Conservation (phyloP, 2,329 filamentous ascomycete genomes). For the Fusarium verrucosum region DNA sequence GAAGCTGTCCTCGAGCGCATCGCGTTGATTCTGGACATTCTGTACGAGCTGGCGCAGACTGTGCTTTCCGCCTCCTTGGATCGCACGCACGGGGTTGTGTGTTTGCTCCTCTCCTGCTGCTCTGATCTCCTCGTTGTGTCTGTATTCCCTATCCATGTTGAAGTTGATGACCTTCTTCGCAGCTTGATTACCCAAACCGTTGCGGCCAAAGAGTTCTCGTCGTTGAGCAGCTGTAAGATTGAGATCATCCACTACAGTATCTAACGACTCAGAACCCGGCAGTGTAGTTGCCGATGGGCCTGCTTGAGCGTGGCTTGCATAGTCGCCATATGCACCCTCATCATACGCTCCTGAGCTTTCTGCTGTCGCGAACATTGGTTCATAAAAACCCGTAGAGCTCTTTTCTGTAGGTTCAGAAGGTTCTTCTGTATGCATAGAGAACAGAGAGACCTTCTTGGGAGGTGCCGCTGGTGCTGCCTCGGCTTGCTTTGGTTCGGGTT, state of each 20-base stretch:
- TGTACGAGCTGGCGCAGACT: constrained; percentile 87
- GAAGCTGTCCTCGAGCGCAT: constrained; percentile 92
- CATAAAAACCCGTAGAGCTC: constrained; percentile 53
- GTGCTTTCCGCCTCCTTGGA: constrained; percentile 80
- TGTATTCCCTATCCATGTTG: constrained; percentile 89
- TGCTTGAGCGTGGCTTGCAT: constrained; percentile 45
- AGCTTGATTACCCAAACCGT: constrained; percentile 50
- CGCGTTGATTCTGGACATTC: constrained; percentile 81
- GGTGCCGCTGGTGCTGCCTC: constrained; percentile 34
- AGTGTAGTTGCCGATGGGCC: constrained; percentile 46
- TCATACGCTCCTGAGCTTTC: constrained; percentile 32
- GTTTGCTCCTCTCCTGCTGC: constrained; percentile 74
- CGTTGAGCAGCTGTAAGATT: constrained; percentile 80
- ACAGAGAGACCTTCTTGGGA: constrained; percentile 71
- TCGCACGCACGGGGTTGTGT: constrained; percentile 86
- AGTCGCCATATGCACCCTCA: constrained; percentile 45
- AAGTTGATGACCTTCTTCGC: constrained; percentile 79
- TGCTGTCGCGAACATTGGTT: constrained; percentile 60
- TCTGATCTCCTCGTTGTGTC: constrained; percentile 80
- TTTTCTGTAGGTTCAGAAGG: constrained; percentile 38
- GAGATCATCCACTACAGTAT: constrained; percentile 77
- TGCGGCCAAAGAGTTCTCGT: constrained; percentile 86
- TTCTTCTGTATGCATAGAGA: constrained; percentile 67
- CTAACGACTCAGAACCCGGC: constrained; percentile 64
- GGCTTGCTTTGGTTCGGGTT: constrained; percentile 26